Conservation (phyloP, 164 flowering plant genomes). For the Piper betle region DNA sequence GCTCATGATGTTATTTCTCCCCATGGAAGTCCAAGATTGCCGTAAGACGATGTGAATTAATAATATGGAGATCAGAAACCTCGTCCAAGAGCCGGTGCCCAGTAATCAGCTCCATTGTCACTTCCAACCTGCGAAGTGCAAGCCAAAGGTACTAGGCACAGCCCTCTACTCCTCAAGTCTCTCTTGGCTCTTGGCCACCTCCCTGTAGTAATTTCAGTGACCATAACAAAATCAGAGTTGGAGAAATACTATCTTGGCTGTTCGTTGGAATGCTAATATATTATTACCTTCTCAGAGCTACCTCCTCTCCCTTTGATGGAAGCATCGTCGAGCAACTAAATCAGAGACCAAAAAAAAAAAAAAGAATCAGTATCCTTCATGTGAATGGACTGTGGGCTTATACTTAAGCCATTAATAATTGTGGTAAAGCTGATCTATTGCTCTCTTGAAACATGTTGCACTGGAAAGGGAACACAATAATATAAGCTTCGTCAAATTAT, state of each 20-base stretch:
- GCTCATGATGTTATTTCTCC: conserved; percentile 83
- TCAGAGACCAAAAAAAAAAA: conserved; percentile 4
- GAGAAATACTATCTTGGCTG: background rate
- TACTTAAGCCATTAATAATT: too few relatives aligned
- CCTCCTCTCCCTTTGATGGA: conserved; percentile 51
- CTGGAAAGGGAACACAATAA: background rate
- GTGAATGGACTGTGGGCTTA: background rate
- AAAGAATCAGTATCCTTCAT: conserved; percentile 5
- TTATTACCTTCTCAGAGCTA: conserved; percentile 31
- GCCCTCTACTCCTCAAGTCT: conserved; percentile 28
- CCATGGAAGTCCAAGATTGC: conserved; percentile 13
- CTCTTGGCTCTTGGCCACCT: conserved; percentile 30
- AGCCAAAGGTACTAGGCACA: conserved; percentile 17
- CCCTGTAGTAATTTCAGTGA: conserved; percentile 16
- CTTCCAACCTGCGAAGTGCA: conserved; percentile 68
- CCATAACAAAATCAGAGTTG: too few relatives aligned
- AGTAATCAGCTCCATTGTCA: conserved; percentile 74
- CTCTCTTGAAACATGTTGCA: conserved; percentile 10
- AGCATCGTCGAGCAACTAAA: conserved; percentile 51
- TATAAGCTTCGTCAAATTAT: background rate
- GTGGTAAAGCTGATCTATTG: conserved; percentile 24
- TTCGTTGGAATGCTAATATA: background rate
- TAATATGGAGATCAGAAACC: too few relatives aligned
- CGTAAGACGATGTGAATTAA: background rate
- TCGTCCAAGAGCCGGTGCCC: conserved; percentile 57